phyloP scores from a whole-genome alignment of 805 yeast genomes.

The Candida chilensis region DNA sequence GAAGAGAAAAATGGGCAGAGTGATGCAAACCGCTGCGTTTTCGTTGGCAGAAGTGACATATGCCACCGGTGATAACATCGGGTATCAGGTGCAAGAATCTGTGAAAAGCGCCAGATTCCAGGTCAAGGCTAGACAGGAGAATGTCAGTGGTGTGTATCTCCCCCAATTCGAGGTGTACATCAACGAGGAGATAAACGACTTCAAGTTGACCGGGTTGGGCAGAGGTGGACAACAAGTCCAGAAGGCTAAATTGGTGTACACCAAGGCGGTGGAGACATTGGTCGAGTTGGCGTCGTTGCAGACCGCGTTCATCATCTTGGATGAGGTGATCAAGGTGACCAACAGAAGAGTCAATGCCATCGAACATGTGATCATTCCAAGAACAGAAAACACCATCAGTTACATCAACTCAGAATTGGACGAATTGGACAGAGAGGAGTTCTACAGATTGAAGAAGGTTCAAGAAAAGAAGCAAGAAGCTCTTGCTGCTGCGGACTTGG shows the following conservation, averaged over 20 bases:
- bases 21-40: conserved; percentile 97
- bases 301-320: conserved; percentile 92
- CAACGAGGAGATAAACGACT: conserved; percentile 83
- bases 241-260: conserved; percentile 86
- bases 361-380: conserved; percentile 95
- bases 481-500: conserved; percentile 55
- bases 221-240: conserved; percentile 98
- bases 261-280: conserved; percentile 93
- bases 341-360: conserved; percentile 98
- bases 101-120: conserved; percentile 87
- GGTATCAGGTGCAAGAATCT: conserved; percentile 91
- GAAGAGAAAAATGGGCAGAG: conserved; percentile 94
- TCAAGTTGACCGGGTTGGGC: conserved; percentile 93
- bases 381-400: conserved; percentile 90
- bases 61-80: conserved; percentile 94
- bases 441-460: conserved; percentile 91
- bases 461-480: conserved; percentile 90
- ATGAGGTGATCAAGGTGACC: conserved; percentile 96
- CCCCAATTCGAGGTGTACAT: conserved; percentile 87
- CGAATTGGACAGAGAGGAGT: conserved; percentile 97
- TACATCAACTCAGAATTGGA: conserved; percentile 94
- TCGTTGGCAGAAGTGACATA: conserved; percentile 95
- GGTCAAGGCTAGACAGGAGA: conserved; percentile 87
- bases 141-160: conserved; percentile 90
- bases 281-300: conserved; percentile 94